These are phyloP conservation scores for Oxytropis ochrocephala DNA, from an alignment of 306 rosid species.

Conservation along the genomic window DNA sequence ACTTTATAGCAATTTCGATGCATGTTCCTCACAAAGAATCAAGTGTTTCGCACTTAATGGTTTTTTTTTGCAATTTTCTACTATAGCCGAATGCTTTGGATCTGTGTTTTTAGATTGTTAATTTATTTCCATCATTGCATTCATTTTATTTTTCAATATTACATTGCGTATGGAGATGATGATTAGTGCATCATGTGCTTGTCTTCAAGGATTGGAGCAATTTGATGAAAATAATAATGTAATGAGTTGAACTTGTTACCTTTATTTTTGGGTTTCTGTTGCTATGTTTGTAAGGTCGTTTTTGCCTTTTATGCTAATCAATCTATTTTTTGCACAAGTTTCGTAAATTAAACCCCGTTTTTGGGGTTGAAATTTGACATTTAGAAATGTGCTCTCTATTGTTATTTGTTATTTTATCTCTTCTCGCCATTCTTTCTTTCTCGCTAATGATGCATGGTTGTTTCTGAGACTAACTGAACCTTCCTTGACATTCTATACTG, in stretches of 20 bases:
- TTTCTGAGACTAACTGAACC: no score
- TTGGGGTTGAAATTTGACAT: no score
- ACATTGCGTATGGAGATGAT: conserved; percentile 57
- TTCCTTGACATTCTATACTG: no score
- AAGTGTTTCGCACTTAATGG: not conserved
- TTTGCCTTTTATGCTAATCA: conserved; percentile 9
- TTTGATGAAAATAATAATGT: conserved; percentile 23
- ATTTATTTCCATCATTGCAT: not conserved
- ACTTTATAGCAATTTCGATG: not conserved
- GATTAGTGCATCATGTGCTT: conserved; percentile 35
- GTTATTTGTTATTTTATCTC: no score
- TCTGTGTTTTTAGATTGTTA: conserved; percentile 11
- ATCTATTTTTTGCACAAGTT: conserved; percentile 25
- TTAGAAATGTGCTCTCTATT: no score
- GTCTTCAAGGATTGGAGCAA: conserved; percentile 14
- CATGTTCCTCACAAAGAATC: not conserved
- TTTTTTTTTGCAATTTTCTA: conserved; percentile 8
- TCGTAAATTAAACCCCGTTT: conserved; percentile 15
- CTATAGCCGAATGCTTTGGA: not conserved
- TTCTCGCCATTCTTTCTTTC: no score
- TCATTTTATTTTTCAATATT: conserved; percentile 14
- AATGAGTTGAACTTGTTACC: conserved; percentile 22
- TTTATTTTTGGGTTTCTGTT: conserved; percentile 19
- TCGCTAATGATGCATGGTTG: no score
- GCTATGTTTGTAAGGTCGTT: conserved; percentile 32